phyloP scores from a whole-genome alignment of 1,284 basidiomycete species.

The Cryptococcus hybrid region DNA sequence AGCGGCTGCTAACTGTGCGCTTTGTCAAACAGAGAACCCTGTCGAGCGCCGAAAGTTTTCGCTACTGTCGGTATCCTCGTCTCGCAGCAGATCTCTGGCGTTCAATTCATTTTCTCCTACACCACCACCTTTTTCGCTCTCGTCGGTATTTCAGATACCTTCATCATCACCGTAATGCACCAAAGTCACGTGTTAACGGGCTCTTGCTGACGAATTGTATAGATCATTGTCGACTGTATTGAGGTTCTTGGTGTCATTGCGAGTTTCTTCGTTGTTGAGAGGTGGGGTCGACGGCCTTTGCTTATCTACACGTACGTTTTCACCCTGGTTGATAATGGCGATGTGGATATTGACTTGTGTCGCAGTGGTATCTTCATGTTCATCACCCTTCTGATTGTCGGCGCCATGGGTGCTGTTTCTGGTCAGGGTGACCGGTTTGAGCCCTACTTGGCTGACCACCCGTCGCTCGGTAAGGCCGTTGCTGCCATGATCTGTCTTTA shows the following conservation, averaged over 20 bases:
- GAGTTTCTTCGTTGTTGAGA: slow-evolving; percentile 51
- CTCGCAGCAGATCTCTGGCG: slow-evolving; percentile 47
- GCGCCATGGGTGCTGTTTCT: slow-evolving; percentile 42
- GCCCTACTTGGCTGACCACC: slow-evolving; percentile 25
- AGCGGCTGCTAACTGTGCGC: not conserved
- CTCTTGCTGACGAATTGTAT: not conserved
- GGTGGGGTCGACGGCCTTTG: slow-evolving; percentile 52
- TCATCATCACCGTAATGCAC: slow-evolving; percentile 49
- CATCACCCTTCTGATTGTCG: slow-evolving; percentile 49
- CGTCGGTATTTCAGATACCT: slow-evolving; percentile 48
- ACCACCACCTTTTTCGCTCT: slow-evolving; percentile 43
- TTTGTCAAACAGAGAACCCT: slow-evolving; percentile 26
- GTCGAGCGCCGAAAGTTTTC: slow-evolving; percentile 46
- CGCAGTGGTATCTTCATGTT: slow-evolving; percentile 49
- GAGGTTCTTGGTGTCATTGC: slow-evolving; percentile 50
- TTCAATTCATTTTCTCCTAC: slow-evolving; percentile 49
- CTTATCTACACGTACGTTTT: slow-evolving; percentile 43
- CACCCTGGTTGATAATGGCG: not conserved
- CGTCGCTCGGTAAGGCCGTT: slow-evolving; percentile 39
- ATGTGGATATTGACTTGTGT: not conserved
- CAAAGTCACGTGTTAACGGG: too few species aligned
- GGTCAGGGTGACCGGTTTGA: slow-evolving; percentile 28
- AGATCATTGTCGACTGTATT: slow-evolving; percentile 44
- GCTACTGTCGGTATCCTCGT: slow-evolving; percentile 51
- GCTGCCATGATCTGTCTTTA: slow-evolving; percentile 54